These are phyloP conservation scores for Pugionium dolabratum DNA, from an alignment of 345 rosid genomes.

Conservation along the genomic window DNA sequence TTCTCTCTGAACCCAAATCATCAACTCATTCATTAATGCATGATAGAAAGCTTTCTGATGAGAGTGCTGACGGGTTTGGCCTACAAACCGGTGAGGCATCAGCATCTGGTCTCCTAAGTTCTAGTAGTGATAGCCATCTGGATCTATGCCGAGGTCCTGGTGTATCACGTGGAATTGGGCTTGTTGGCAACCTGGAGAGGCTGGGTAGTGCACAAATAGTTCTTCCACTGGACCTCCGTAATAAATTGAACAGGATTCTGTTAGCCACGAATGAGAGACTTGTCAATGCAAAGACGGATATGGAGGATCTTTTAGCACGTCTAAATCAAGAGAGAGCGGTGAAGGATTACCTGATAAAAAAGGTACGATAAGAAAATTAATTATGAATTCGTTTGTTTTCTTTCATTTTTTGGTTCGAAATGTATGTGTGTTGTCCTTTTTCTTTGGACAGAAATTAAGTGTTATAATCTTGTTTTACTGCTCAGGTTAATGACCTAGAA, in stretches of 20 bases:
- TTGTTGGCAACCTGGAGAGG: conserved; percentile 45
- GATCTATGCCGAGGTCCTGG: conserved; percentile 58
- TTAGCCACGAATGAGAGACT: conserved; percentile 72
- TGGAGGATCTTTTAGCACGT: conserved; percentile 95
- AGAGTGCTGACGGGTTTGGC: conserved; percentile 72
- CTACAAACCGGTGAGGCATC: conserved; percentile 67
- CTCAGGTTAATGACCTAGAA: conserved; percentile 90
- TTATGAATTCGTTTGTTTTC: neutral
- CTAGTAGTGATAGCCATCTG: conserved; percentile 58
- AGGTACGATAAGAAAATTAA: conserved; percentile 54
- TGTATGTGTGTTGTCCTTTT: neutral
- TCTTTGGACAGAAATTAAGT: conserved; percentile 1
- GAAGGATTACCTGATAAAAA: conserved; percentile 81
- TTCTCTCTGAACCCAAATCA: conserved; percentile 62
- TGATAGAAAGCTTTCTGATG: conserved; percentile 63
- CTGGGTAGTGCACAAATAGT: conserved; percentile 64
- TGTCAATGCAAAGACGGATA: conserved; percentile 83
- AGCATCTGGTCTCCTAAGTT: conserved; percentile 60
- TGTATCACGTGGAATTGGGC: conserved; percentile 45
- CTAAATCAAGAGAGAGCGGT: conserved; percentile 87
- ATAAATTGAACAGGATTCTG: conserved; percentile 77
- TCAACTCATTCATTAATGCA: conserved; percentile 55
- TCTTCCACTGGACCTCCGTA: conserved; percentile 81
- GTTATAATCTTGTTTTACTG: conserved; percentile 32
- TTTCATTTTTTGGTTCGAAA: neutral